These are phyloP conservation scores for Solanum pimpinellifolium DNA, from an alignment of 257 asterid species.

Conservation along the genomic window DNA sequence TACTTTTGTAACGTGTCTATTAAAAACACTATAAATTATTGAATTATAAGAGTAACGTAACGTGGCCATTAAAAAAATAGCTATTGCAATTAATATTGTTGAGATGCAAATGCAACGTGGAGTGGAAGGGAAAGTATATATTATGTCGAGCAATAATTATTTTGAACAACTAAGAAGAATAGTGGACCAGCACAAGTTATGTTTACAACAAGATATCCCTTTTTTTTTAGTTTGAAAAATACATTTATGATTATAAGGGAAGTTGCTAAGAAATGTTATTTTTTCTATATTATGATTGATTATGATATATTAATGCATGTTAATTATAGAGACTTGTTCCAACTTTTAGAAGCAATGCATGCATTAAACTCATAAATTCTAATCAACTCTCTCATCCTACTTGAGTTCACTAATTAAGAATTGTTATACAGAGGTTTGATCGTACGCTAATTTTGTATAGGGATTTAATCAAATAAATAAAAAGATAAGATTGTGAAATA, in stretches of 20 bases:
- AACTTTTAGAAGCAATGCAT: background rate
- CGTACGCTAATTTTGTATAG: background rate
- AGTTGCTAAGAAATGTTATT: background rate
- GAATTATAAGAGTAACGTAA: background rate
- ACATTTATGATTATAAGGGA: background rate
- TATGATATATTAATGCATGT: background rate
- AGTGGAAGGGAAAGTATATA: background rate
- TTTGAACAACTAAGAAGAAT: background rate
- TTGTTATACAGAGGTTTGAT: background rate
- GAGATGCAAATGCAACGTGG: background rate
- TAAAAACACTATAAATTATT: background rate
- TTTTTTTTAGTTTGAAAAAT: background rate
- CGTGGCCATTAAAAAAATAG: background rate
- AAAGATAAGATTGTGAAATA: background rate
- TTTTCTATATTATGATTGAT: background rate
- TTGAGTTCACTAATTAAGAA: background rate
- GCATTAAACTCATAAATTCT: background rate
- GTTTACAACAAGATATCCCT: background rate
- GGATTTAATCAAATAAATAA: background rate
- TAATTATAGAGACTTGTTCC: background rate
- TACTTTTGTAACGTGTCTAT: background rate
- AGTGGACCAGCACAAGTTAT: background rate
- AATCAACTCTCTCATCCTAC: background rate
- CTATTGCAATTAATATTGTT: background rate
- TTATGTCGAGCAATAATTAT: background rate